phyloP scores from a whole-genome alignment of 805 yeast species.

The Candida ponderosae region DNA sequence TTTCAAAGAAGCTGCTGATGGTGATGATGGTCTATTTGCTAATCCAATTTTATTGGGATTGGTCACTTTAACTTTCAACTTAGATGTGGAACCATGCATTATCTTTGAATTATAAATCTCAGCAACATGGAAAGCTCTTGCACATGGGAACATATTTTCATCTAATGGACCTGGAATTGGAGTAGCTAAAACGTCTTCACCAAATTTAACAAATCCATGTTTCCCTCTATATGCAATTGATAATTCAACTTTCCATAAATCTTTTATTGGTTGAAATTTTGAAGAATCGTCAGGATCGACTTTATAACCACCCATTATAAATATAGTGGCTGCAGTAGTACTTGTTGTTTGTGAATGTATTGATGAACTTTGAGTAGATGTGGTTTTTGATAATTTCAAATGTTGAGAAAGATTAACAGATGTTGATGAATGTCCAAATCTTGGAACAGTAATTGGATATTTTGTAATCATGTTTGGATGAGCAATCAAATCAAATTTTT shows the following conservation, averaged over 20 bases:
- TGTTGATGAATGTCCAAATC: slow-evolving; percentile 32
- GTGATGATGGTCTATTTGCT: neutral
- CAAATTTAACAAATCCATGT: slow-evolving; percentile 27
- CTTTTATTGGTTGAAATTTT: slow-evolving; percentile 27
- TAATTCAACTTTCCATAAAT: slow-evolving; percentile 34
- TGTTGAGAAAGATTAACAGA: slow-evolving; percentile 12
- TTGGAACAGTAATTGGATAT: slow-evolving; percentile 25
- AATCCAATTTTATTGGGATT: slow-evolving; percentile 1
- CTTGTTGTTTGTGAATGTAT: neutral
- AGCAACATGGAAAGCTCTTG: slow-evolving; percentile 29
- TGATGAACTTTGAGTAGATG: neutral
- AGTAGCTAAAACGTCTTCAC: slow-evolving; percentile 26
- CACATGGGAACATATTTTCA: slow-evolving; percentile 18
- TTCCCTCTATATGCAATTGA: slow-evolving; percentile 27
- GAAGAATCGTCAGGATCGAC: slow-evolving; percentile 18
- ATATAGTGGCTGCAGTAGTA: slow-evolving; percentile 25
- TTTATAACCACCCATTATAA: slow-evolving; percentile 44
- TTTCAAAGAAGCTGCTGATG: slow-evolving; percentile 1
- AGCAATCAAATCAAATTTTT: slow-evolving; percentile 32
- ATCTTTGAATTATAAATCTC: slow-evolving; percentile 16
- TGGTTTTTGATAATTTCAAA: neutral
- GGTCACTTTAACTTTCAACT: neutral
- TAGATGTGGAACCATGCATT: slow-evolving; percentile 1
- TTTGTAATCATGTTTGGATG: slow-evolving; percentile 22
- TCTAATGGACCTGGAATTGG: slow-evolving; percentile 15